A percentile compares a stretch with the other conserved stretches of the same genome.
Conservation (phyloP, 2,329 filamentous ascomycete genomes). For the Diaporthe sp. region DNA sequence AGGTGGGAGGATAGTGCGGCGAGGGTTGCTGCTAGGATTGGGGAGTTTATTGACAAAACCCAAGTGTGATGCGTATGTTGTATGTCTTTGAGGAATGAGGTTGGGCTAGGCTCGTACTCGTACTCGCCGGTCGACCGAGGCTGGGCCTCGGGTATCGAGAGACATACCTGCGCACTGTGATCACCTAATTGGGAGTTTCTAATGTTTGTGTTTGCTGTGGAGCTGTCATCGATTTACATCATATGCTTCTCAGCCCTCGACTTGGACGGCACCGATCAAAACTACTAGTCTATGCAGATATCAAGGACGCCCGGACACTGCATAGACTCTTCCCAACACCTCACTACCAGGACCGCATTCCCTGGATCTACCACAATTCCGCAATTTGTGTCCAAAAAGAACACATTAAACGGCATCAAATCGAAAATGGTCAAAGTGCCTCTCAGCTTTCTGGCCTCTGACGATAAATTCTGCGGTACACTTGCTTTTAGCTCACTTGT, state of each 20-base stretch:
- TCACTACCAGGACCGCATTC: no score
- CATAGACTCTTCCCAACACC: background rate
- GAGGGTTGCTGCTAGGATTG: conserved; percentile 17
- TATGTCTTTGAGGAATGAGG: background rate
- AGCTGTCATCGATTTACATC: no score
- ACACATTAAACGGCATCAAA: fast-evolving
- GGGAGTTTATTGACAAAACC: conserved; percentile 26
- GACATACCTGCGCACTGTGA: background rate
- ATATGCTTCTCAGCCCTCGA: background rate
- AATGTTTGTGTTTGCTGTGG: background rate
- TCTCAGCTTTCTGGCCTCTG: background rate
- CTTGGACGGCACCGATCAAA: background rate
- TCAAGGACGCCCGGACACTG: background rate
- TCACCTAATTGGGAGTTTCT: no score
- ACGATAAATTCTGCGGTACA: background rate
- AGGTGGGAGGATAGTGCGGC: conserved; percentile 54
- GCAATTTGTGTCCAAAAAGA: background rate
- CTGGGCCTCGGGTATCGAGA: background rate
- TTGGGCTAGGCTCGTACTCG: background rate
- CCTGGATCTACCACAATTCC: background rate
- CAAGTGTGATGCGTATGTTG: background rate
- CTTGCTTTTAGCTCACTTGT: background rate
- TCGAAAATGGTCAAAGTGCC: background rate
- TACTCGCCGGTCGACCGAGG: background rate
- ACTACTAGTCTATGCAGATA: background rate